Percentiles rank a stretch among this genome's conserved stretches.
Conservation (phyloP, 306 rosid genomes). For the Rosa chinensis region DNA sequence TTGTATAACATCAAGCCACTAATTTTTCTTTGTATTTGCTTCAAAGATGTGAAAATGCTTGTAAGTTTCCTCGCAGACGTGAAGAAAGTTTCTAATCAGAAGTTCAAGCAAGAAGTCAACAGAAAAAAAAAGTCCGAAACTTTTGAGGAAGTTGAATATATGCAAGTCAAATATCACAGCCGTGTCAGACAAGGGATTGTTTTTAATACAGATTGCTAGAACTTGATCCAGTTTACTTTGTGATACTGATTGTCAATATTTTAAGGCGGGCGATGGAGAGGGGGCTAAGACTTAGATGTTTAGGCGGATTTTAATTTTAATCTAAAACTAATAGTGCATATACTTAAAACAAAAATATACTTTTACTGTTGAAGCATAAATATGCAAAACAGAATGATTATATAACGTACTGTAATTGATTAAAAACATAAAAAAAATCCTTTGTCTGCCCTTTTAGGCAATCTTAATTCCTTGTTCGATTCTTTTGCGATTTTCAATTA, state of each 20-base stretch:
- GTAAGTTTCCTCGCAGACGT: background rate
- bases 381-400: too few species aligned
- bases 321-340: too few species aligned
- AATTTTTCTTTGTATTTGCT: background rate
- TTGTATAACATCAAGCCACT: background rate
- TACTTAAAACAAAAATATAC: too few species aligned
- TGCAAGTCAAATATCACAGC: conserved; percentile 19
- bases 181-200: background rate
- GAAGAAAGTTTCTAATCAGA: background rate
- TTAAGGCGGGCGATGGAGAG: too few species aligned
- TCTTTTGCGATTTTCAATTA: too few species aligned
- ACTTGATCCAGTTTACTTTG: background rate
- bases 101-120: background rate
- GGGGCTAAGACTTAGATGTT: too few species aligned
- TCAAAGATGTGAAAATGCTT: background rate
- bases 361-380: too few species aligned
- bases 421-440: too few species aligned
- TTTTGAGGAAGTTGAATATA: background rate
- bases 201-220: background rate
- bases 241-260: background rate
- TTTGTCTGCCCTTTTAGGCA: too few species aligned
- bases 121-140: background rate
- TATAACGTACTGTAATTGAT: too few species aligned
- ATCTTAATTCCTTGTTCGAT: too few species aligned
- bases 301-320: too few species aligned